Conservation (phyloP, 1,139 yeast genomes). For the Blastobotrys capitulatus region DNA sequence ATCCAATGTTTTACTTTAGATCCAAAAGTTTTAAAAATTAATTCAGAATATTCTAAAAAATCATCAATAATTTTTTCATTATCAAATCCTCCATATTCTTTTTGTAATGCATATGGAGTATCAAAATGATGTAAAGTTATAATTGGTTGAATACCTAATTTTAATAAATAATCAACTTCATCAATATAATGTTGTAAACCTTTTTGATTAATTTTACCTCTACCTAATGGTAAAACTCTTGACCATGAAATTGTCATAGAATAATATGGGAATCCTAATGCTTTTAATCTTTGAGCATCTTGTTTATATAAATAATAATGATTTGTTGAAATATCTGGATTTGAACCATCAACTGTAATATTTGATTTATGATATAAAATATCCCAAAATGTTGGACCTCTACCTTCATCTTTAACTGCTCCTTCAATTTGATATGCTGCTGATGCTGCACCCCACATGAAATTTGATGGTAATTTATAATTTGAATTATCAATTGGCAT, state of each 20-base stretch:
- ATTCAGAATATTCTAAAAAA: slow-evolving; percentile 34
- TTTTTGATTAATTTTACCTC: slow-evolving; percentile 31
- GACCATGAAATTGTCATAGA: slow-evolving; percentile 38
- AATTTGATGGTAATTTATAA: slow-evolving; percentile 9
- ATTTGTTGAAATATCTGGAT: slow-evolving; percentile 30
- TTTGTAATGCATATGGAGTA: slow-evolving; percentile 30
- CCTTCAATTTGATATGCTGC: slow-evolving; percentile 33
- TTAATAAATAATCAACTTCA: slow-evolving; percentile 30
- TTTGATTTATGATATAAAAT: slow-evolving; percentile 12
- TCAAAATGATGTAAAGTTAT: slow-evolving; percentile 36
- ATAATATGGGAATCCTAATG: slow-evolving; percentile 35
- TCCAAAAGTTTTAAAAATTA: slow-evolving; percentile 34
- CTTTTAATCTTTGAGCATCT: slow-evolving; percentile 34
- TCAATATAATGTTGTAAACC: slow-evolving; percentile 37
- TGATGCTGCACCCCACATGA: slow-evolving; percentile 13
- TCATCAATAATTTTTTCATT: slow-evolving; percentile 33
- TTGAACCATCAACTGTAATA: slow-evolving; percentile 3
- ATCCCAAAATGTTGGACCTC: slow-evolving; percentile 33
- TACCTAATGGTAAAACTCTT: slow-evolving; percentile 33
- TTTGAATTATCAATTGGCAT: slow-evolving; percentile 23
- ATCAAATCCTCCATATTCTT: slow-evolving; percentile 32
- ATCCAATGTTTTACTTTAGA: slow-evolving; percentile 35
- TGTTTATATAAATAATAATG: slow-evolving; percentile 35
- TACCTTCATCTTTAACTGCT: slow-evolving; percentile 34
- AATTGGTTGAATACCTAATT: slow-evolving; percentile 32